phyloP scores from a whole-genome alignment of 2,329 filamentous ascomycete genomes.

The Sarocladium kiliense region DNA sequence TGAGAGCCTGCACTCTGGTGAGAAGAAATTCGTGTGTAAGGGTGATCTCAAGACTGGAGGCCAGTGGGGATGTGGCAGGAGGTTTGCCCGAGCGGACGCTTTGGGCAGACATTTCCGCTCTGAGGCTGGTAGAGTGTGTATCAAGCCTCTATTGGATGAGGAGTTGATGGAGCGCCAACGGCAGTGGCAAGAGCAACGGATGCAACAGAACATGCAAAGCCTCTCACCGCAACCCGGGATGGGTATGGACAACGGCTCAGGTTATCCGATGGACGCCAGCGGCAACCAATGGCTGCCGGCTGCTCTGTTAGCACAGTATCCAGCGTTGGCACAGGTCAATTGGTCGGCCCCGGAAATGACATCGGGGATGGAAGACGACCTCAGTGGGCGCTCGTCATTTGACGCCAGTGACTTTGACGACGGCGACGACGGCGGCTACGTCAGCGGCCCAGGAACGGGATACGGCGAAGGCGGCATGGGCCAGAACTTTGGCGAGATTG shows the following conservation, averaged over 20 bases:
- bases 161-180: conserved; percentile 80
- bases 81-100: conserved; percentile 93
- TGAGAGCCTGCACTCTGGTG: conserved; percentile 90
- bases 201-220: conserved; percentile 56
- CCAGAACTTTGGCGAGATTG: conserved; percentile 50
- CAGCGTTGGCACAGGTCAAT: conserved; percentile 83
- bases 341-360: conserved; percentile 66
- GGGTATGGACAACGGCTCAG: conserved; percentile 54
- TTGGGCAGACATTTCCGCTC: conserved; percentile 92
- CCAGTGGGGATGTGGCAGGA: conserved; percentile 87
- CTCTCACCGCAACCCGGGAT: conserved; percentile 49
- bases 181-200: conserved; percentile 66
- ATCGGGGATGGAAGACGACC: conserved; percentile 67
- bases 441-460: conserved; percentile 57
- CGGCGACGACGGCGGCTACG: conserved; percentile 64
- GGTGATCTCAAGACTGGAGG: conserved; percentile 79
- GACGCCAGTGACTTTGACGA: conserved; percentile 76
- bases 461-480: conserved; percentile 52
- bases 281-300: conserved; percentile 65
- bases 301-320: conserved; percentile 85
- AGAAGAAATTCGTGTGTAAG: conserved; percentile 98
- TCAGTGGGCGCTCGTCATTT: conserved; percentile 76
- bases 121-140: conserved; percentile 91
- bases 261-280: conserved; percentile 51
- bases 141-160: conserved; percentile 94